Evolutionary conservation across 768 basidiomycete species (phyloP), one percentile per base, ranked within the genome.

Genomic region (Cystobasidium tubakii): DNA sequence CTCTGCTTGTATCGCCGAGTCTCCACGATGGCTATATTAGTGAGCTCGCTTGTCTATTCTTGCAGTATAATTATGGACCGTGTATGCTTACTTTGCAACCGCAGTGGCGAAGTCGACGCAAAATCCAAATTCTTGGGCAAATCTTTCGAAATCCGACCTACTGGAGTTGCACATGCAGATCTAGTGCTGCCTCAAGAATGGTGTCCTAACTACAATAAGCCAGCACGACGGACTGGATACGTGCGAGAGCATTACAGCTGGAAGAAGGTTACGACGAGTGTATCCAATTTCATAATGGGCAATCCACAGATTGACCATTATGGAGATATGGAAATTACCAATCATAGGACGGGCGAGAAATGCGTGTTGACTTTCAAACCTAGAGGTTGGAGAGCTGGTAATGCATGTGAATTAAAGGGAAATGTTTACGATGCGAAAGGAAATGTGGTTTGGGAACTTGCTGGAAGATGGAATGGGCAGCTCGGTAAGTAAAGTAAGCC

Each of bases 61-160:
- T 92, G 93, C 64, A 69, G 55, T 25, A 13, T 29, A 36, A 6
- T 15, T 39, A 39, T 6, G n/a, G 27, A n/a, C 23, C 42, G 17
- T 15, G 39, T 6, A 39, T 31, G 29, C 65, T 74, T 23, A 74
- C 53, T 4, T n/a, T 19, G 31, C n/a, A 1, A n/a, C 10, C 25
- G n/a, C 54, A 71, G 69, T 39, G 62, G 44, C 55, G 81, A 92
- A 88, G 94, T 97, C 66, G 94, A 96, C 79, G 94, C 94, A 1
- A 92, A 96, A 81, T 94, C 93, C 81, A 95, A 88, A 82, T 96
- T 98, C 81, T 89, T 92, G 85, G 94, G 94, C 50, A 92, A 93
- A 81, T 91, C 89, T 0, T 97, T 98, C 79, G 94, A 98, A 83
- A 96, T 97, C 77, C 83, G 91, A 29, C 94, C 94, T 0, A 97